Evolutionary conservation across 495 filamentous ascomycete species (phyloP).

Genomic region (Aspergillus asperescens): DNA sequence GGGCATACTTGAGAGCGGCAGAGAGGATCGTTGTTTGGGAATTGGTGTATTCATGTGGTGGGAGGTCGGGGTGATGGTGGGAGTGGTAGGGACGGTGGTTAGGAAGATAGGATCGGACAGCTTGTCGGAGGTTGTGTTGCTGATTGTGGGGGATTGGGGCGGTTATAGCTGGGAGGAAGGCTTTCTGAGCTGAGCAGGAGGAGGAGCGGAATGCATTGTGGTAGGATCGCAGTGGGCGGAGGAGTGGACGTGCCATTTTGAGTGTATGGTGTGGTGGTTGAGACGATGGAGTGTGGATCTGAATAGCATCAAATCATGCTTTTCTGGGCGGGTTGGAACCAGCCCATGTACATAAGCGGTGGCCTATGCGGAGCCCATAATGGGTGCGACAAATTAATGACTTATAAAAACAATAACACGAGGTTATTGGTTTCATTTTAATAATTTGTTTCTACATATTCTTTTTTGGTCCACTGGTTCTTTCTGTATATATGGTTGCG

Average conservation of each 20-base stretch:
- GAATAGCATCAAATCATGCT: slow-evolving; percentile 4
- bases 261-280: slow-evolving; percentile 1
- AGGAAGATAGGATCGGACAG: not conserved
- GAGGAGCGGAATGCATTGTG: slow-evolving; percentile 1
- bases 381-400: no score
- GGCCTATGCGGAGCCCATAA: no score
- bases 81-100: slow-evolving; percentile 63
- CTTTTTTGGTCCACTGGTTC: not conserved
- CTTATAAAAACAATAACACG: no score
- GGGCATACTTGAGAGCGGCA: slow-evolving; percentile 72
- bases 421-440: no score
- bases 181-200: not conserved
- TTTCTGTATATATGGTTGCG: no score
- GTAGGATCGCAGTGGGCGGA: not conserved
- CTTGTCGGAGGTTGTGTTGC: slow-evolving; percentile 1
- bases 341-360: no score
- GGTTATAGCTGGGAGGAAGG: slow-evolving; percentile 1
- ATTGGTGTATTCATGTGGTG: slow-evolving; percentile 54
- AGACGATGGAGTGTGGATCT: not conserved
- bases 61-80: slow-evolving; percentile 53
- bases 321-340: slow-evolving; percentile 11
- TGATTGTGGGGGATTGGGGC: slow-evolving; percentile 3
- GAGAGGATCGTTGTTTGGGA: slow-evolving; percentile 74
- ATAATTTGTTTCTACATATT: not conserved
- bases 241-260: slow-evolving; percentile 11